phyloP scores from a whole-genome alignment of 1,284 basidiomycete species.

The Puccinia triticina region DNA sequence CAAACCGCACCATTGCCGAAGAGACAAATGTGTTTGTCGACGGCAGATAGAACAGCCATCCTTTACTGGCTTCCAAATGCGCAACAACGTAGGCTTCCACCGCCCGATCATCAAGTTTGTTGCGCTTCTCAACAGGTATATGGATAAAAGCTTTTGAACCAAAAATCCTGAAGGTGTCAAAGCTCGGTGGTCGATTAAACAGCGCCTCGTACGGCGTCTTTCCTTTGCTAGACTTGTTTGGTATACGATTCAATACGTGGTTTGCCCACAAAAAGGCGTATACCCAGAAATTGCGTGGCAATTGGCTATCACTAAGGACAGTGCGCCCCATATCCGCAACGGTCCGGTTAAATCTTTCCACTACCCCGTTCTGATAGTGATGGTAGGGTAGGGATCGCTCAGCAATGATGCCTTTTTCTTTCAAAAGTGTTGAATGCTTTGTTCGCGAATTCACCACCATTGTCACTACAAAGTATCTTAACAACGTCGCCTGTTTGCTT shows the following conservation, averaged over 20 bases:
- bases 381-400: not conserved
- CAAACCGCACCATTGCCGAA: too few relatives aligned
- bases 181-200: not conserved
- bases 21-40: not conserved
- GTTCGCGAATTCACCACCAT: not conserved
- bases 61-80: not conserved
- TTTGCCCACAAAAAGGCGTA: not conserved
- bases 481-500: not conserved
- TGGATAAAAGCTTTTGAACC: not conserved
- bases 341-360: not conserved
- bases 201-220: not conserved
- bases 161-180: not conserved
- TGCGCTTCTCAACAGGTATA: not conserved
- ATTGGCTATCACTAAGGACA: not conserved
- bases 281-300: not conserved
- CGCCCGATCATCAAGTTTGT: not conserved
- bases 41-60: not conserved
- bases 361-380: not conserved
- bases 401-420: not conserved
- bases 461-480: not conserved
- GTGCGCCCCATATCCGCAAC: not conserved
- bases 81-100: not conserved
- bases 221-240: not conserved
- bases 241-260: not conserved
- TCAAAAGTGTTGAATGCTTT: not conserved